Evolutionary conservation across 2,329 filamentous ascomycete genomes (phyloP).

Genomic region (Arthrocladium fulminans): DNA sequence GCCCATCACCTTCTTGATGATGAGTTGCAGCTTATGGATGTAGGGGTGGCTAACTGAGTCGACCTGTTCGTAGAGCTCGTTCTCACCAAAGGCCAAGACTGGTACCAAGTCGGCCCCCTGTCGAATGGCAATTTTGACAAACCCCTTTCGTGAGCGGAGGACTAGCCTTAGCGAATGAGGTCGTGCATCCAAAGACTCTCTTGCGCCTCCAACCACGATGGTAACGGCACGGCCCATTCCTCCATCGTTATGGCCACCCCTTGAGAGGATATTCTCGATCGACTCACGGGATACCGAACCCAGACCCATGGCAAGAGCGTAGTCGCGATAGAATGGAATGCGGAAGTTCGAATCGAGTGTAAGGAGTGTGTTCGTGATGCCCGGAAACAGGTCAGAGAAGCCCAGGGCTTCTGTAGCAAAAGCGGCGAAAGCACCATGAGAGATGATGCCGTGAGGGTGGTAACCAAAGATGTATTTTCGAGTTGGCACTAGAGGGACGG

Average conservation of each 20-base stretch:
- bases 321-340: conserved; percentile 88
- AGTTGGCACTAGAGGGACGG: conserved; percentile 64
- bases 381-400: conserved; percentile 79
- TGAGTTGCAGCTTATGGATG: conserved; percentile 72
- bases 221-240: conserved; percentile 94
- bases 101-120: conserved; percentile 92
- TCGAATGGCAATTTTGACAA: conserved; percentile 84
- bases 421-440: conserved; percentile 85
- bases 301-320: conserved; percentile 79
- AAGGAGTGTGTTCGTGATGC: conserved; percentile 85
- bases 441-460: conserved; percentile 95
- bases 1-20: conserved; percentile 75
- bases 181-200: conserved; percentile 81
- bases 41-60: conserved; percentile 65
- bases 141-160: conserved; percentile 76
- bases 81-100: conserved; percentile 87
- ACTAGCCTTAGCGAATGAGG: conserved; percentile 70
- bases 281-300: conserved; percentile 84
- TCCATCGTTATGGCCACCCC: conserved; percentile 65
- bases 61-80: conserved; percentile 89
- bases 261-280: conserved; percentile 77
- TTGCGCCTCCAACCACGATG: conserved; percentile 86
- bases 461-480: conserved; percentile 96
- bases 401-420: conserved; percentile 86
- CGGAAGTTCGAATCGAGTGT: conserved; percentile 96